phyloP scores from a whole-genome alignment of 2,329 filamentous ascomycete genomes.

The Clonostachys rosea region DNA sequence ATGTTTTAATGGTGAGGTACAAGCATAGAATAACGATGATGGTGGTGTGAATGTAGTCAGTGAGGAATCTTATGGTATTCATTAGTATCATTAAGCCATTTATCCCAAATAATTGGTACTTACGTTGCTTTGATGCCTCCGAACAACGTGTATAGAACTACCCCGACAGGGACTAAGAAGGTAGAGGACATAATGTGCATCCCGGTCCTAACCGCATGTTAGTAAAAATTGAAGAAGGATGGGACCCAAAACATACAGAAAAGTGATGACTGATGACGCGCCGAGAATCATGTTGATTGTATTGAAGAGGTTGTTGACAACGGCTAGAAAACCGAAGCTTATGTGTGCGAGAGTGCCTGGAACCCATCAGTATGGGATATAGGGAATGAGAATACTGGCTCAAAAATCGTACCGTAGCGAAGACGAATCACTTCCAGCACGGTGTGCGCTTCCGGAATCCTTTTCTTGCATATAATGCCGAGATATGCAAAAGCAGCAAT shows the following conservation, averaged over 20 bases:
- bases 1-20: conserved; percentile 73
- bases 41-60: conserved; percentile 60
- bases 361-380: no score
- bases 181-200: conserved; percentile 64
- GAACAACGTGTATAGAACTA: conserved; percentile 69
- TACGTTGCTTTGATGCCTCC: conserved; percentile 18
- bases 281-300: conserved; percentile 83
- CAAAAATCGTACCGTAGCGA: conserved; percentile 54
- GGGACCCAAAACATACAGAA: conserved; percentile 9
- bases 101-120: no score
- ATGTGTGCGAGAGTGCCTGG: conserved; percentile 48
- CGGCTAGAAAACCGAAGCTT: conserved; percentile 72
- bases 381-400: no score
- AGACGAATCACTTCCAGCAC: conserved; percentile 75
- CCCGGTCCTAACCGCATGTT: conserved; percentile 13
- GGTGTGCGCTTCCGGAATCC: conserved; percentile 75
- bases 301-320: conserved; percentile 78
- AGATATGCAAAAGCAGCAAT: conserved; percentile 80
- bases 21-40: conserved; percentile 76
- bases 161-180: conserved; percentile 74
- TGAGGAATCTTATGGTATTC: not conserved
- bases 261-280: conserved; percentile 46
- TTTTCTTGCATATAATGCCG: conserved; percentile 77
- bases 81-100: no score
- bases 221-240: no score